Base-by-base conservation (phyloP, 345 rosid species). In the Linum usitatissimum region DNA sequence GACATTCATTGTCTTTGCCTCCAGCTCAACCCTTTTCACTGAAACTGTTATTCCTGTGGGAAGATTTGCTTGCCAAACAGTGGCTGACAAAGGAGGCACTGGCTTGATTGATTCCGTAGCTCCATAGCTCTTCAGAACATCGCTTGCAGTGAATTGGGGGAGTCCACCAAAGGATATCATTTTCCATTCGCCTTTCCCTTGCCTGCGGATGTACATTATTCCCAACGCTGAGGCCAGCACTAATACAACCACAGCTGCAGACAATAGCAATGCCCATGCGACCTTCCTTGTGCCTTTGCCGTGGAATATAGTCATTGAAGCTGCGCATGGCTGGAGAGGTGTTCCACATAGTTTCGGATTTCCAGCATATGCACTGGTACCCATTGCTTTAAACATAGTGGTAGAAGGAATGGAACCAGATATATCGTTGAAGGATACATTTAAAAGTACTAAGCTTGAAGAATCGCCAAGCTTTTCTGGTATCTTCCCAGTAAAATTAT, bases 41-140 rank as follows among this genome's bases (percentile, higher is more conserved):
- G 71, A 71, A 53, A 89, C 96, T 17, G 95, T 80, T 67, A 89
- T 89, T 75, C 98, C 98, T 0, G 98, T 89, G 0, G 96, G 98
- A 40, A 89, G 66, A 64, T 84, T 91, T 40, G 81, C 78, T 77
- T 88, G 84, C 81, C 85, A 73, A 67, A 75, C 76, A 20, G 86
- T 72, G 68, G 74, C 67, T 53, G 82, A 75, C 30, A 64, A 54
- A 38, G 79, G 70, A 0, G 76, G 77, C 59, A 38, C 67, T 61
- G 68, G 66, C 66, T 84, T 86, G 55, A 48, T 57, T 23, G 80
- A 74, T 21, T 83, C 82, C 1, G 80, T 61, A 6, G 83, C 71
- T 65, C 54, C 73, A 23, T 86, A 81, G 78, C 96, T 91, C 58
- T 70, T 86, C 71, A 91, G 73, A 61, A 91, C 66, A 67, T 89